phyloP scores from a whole-genome alignment of 345 rosid genomes.

The Excoecaria cochinchinensis region DNA sequence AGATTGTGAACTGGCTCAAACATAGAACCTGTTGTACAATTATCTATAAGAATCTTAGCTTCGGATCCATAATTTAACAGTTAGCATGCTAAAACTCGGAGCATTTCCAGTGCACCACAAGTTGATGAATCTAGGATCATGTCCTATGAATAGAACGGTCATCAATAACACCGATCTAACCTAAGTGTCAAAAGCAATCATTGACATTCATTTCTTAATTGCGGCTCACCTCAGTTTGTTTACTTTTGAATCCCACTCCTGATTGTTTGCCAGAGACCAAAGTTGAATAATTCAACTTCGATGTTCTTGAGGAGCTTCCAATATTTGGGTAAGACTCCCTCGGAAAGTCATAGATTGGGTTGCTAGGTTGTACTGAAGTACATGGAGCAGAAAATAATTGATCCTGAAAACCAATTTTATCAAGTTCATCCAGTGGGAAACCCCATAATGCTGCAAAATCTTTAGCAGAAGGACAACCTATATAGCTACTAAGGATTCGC shows the following conservation, averaged over 20 bases:
- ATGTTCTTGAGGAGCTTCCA: constrained; percentile 24
- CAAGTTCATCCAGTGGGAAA: constrained; percentile 42
- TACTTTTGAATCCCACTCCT: constrained; percentile 30
- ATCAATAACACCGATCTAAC: background rate
- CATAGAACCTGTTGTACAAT: background rate
- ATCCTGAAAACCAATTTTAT: constrained; percentile 15
- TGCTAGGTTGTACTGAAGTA: constrained; percentile 20
- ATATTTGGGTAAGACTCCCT: constrained; percentile 16
- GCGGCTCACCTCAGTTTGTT: constrained; percentile 33
- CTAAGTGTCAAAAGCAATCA: background rate
- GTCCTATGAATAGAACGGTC: background rate
- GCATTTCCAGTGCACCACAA: no score
- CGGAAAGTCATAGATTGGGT: constrained; percentile 10
- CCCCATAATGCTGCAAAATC: constrained; percentile 69
- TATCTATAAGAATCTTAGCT: background rate
- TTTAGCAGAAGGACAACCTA: constrained; percentile 72
- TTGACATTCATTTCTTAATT: constrained; percentile 2
- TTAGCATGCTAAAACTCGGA: background rate
- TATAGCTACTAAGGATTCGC: constrained; percentile 50
- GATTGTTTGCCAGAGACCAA: constrained; percentile 20
- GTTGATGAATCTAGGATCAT: no score
- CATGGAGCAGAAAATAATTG: constrained; percentile 25
- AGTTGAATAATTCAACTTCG: constrained; percentile 21
- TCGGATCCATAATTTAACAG: background rate
- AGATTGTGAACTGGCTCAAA: background rate